phyloP scores from a whole-genome alignment of 1,284 basidiomycete species.

The Vanrija sp. region DNA sequence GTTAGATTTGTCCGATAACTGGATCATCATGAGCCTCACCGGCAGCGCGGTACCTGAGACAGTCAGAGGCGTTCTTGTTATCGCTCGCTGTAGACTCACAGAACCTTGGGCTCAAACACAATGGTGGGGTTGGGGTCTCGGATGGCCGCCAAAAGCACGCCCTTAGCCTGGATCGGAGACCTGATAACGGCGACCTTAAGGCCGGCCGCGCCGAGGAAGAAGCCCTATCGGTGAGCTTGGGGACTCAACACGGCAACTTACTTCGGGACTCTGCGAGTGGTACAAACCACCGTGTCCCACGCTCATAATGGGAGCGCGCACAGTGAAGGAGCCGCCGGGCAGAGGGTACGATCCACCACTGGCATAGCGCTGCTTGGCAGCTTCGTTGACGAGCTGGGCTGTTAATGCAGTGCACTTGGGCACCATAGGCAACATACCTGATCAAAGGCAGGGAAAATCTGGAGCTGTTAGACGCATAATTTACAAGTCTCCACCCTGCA shows the following conservation, averaged over 20 bases:
- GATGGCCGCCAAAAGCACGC: conserved; percentile 75
- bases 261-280: conserved; percentile 87
- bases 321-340: conserved; percentile 71
- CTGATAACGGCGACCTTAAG: conserved; percentile 90
- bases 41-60: conserved; percentile 32
- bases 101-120: conserved; percentile 84
- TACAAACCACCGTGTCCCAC: conserved; percentile 92
- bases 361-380: conserved; percentile 86
- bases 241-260: conserved; percentile 2
- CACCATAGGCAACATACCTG: conserved; percentile 55
- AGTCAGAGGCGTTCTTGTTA: neutral
- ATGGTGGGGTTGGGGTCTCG: conserved; percentile 89
- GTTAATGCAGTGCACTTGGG: neutral
- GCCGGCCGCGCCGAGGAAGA: conserved; percentile 85
- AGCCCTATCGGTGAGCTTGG: conserved; percentile 53
- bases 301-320: conserved; percentile 82
- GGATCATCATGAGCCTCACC: conserved; percentile 11
- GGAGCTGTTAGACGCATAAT: neutral
- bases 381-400: conserved; percentile 83
- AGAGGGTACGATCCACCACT: conserved; percentile 70
- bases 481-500: neutral
- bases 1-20: conserved; percentile 7
- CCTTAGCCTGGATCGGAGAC: conserved; percentile 91
- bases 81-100: conserved; percentile 18
- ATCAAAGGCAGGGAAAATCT: conserved; percentile 88